Conservation (phyloP, 768 basidiomycete species). For the Phlegmacium glaucopus region DNA sequence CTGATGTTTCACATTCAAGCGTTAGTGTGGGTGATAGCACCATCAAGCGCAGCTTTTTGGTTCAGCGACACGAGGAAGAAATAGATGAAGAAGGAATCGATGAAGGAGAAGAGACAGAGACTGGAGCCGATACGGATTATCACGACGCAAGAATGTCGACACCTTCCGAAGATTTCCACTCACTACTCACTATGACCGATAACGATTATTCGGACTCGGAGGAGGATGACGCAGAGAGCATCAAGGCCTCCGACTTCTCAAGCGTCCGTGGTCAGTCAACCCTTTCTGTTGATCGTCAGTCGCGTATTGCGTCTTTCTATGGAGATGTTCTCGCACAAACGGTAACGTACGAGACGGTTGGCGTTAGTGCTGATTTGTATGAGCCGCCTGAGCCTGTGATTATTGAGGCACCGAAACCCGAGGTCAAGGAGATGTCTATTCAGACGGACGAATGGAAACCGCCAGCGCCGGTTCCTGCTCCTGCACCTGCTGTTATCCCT, state of each 20-base stretch:
- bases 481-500: constrained; percentile 29
- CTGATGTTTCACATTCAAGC: constrained; percentile 31
- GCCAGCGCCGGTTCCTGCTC: constrained; percentile 29
- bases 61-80: constrained; percentile 14
- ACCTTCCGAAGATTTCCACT: constrained; percentile 74
- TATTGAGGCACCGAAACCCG: constrained; percentile 48
- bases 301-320: constrained; percentile 31
- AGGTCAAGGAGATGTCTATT: constrained; percentile 69
- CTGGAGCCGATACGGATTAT: constrained; percentile 71
- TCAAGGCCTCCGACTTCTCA: constrained; percentile 56
- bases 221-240: constrained; percentile 66
- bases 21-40: constrained; percentile 35
- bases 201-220: constrained; percentile 55
- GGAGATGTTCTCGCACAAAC: constrained; percentile 21
- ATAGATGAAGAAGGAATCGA: constrained; percentile 30
- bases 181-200: constrained; percentile 67
- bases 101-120: constrained; percentile 61
- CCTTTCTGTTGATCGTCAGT: constrained; percentile 18
- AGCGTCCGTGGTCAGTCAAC: constrained; percentile 26
- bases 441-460: constrained; percentile 78
- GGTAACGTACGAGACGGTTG: constrained; percentile 52
- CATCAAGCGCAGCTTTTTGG: constrained; percentile 37
- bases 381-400: constrained; percentile 34
- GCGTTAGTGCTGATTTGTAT: constrained; percentile 36
- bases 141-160: constrained; percentile 77